A percentile compares a stretch with the other conserved stretches of the same genome.
phyloP scores from a whole-genome alignment of 164 flowering plant genomes.

The Chimonanthus praecox region DNA sequence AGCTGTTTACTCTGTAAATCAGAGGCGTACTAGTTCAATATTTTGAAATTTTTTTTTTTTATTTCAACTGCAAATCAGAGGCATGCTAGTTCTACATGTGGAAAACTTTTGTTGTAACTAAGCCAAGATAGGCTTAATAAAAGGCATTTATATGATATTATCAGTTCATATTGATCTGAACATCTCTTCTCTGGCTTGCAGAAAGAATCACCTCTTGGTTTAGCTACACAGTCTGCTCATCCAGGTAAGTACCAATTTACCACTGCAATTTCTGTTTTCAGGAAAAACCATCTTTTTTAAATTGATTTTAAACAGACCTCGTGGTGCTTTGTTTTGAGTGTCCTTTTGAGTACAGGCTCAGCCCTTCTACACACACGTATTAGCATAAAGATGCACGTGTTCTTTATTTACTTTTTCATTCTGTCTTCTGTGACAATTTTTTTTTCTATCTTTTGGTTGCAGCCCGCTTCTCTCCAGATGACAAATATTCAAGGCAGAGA shows the following conservation, averaged over 20 bases:
- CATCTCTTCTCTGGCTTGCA: constrained; percentile 13
- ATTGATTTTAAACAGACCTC: neutral
- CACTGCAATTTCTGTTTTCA: neutral
- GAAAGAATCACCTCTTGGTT: constrained; percentile 81
- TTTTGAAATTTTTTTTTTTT: no score
- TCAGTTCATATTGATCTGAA: no score
- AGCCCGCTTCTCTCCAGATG: constrained; percentile 98
- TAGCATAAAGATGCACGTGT: neutral
- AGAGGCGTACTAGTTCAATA: no score
- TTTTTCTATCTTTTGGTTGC: constrained; percentile 18
- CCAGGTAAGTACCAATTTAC: constrained; percentile 47
- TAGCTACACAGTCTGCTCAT: constrained; percentile 84
- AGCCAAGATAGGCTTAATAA: no score
- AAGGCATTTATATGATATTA: no score
- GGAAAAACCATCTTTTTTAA: neutral
- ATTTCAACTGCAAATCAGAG: no score
- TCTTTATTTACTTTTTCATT: neutral
- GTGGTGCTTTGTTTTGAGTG: neutral
- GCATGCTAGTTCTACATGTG: no score
- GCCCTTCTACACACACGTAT: neutral
- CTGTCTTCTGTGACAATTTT: neutral
- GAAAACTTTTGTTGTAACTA: no score
- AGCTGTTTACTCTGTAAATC: no score
- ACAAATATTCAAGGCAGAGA: constrained; percentile 91
- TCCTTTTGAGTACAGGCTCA: no score